Base-by-base conservation (phyloP, 1,284 basidiomycete species). In the Tausonia pullulans region DNA sequence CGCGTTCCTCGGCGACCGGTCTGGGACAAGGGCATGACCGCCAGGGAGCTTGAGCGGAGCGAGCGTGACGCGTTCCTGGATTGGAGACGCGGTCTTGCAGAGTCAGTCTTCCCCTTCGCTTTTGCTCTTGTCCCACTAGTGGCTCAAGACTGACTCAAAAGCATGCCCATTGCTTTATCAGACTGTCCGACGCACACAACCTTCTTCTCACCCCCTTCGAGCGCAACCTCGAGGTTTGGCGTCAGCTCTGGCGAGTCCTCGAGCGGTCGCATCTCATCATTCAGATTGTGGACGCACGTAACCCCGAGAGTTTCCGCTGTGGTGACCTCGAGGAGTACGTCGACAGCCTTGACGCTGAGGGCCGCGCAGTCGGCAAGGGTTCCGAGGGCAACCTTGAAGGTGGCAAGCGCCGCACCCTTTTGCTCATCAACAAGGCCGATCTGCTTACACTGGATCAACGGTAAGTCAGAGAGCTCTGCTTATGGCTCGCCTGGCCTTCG, bases 371-470 rank as follows among this genome's bases (percentile, higher is more conserved):
- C 11, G 69, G 68, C 8, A 69, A 88, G 72, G 88, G 87, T 6
- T 87, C 88, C 72, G 79, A 82, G 5, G 87, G 86, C 5, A 87
- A 86, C 3, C 72, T 76, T 2, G 72, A 74, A 0, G 88, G 88
- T 0, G 87, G 86, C 9, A 76, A 77, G 72, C 80, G 94, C 71
- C 83, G 80, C 72, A 89, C 82, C 71, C 77, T 98, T 70, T 77
- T 99, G 52, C 81, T 98, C 63, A 90, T 98, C 75, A 99, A 99
- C 77, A 98, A 99, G 77, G 85, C 95, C 3, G 96, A 99, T 79
- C 77, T 99, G 60, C 78, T 99, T 68, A 96, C 91, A 13, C 80
- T 83, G 6, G 82, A 86, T 65, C 96, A 98, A 78, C 84, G 95
- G 87, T 88, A 69, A 67, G 80, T 70, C 46, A 53, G 43, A 41